Percentiles rank a stretch among this genome's conserved stretches.
phyloP scores from a whole-genome alignment of 2,329 filamentous ascomycete genomes.

The Massarina eburnea region DNA sequence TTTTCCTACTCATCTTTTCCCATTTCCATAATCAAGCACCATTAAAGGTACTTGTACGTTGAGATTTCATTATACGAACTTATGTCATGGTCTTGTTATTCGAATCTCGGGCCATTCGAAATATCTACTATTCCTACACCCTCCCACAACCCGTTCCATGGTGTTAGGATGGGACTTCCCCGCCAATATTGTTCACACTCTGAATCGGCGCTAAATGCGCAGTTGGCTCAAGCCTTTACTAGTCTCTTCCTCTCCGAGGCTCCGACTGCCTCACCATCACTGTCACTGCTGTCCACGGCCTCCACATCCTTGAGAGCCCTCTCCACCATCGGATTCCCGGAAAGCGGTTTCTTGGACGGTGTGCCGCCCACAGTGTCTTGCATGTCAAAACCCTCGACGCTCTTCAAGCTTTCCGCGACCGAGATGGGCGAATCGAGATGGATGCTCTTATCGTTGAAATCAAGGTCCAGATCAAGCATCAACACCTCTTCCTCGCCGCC shows the following conservation, averaged over 20 bases:
- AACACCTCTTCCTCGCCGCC: constrained; percentile 9
- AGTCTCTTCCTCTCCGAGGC: not conserved
- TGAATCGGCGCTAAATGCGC: too few relatives aligned
- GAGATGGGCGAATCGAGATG: not conserved
- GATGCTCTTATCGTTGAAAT: not conserved
- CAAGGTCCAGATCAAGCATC: constrained; percentile 16
- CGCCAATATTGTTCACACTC: not conserved
- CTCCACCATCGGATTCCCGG: constrained; percentile 2
- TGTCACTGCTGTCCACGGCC: constrained; percentile 10
- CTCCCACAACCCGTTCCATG: too few relatives aligned
- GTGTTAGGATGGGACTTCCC: not conserved
- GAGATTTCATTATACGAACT: too few relatives aligned
- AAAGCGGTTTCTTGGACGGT: not conserved
- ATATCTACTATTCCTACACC: too few relatives aligned
- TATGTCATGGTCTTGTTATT: too few relatives aligned
- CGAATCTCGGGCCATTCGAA: too few relatives aligned
- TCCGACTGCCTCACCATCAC: constrained; percentile 1
- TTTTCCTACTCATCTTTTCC: too few relatives aligned
- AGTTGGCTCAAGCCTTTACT: not conserved
- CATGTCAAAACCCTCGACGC: constrained; percentile 18
- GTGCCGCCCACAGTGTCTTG: constrained; percentile 20
- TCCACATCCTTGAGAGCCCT: constrained; percentile 1
- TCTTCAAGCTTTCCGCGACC: not conserved
- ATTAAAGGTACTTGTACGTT: too few relatives aligned
- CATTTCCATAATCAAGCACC: too few relatives aligned